Percentiles rank a stretch among this genome's conserved stretches.
These are phyloP conservation scores for Gynandropsis gynandra DNA, from an alignment of 345 rosid species.

Conservation along the genomic window DNA sequence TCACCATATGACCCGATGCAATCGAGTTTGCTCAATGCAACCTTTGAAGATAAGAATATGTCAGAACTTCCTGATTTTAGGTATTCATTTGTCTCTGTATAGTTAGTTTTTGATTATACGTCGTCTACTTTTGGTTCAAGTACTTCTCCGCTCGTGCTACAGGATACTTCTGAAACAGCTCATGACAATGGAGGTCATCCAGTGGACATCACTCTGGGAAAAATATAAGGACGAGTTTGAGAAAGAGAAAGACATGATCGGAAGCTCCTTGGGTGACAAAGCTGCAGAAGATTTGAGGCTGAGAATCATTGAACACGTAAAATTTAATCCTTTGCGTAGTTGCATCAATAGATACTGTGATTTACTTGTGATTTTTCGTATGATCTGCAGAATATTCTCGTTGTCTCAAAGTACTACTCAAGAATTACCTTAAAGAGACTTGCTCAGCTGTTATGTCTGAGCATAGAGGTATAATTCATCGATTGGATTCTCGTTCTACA, in stretches of 20 bases:
- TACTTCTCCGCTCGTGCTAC: background rate
- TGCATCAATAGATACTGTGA: background rate
- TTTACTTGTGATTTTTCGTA: background rate
- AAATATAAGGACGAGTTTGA: slow-evolving; percentile 78
- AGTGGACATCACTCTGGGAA: slow-evolving; percentile 94
- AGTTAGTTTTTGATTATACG: background rate
- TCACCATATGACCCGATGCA: slow-evolving; percentile 93
- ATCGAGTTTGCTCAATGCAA: slow-evolving; percentile 82
- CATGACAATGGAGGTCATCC: slow-evolving; percentile 97
- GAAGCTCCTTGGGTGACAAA: slow-evolving; percentile 83
- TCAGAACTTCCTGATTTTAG: slow-evolving; percentile 75
- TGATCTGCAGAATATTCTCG: slow-evolving; percentile 82
- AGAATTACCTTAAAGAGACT: slow-evolving; percentile 84
- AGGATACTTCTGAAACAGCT: slow-evolving; percentile 82
- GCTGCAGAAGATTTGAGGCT: slow-evolving; percentile 91
- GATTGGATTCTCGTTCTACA: no score
- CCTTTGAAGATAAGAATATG: slow-evolving; percentile 73
- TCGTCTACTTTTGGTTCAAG: background rate
- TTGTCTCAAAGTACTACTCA: slow-evolving; percentile 89
- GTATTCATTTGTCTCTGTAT: slow-evolving; percentile 27
- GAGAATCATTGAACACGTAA: slow-evolving; percentile 92
- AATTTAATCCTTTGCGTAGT: no score
- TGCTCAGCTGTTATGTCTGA: slow-evolving; percentile 81
- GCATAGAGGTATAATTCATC: slow-evolving; percentile 68
- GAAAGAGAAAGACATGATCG: slow-evolving; percentile 69